phyloP scores from a whole-genome alignment of 345 rosid species.

The Isatis tinctoria region DNA sequence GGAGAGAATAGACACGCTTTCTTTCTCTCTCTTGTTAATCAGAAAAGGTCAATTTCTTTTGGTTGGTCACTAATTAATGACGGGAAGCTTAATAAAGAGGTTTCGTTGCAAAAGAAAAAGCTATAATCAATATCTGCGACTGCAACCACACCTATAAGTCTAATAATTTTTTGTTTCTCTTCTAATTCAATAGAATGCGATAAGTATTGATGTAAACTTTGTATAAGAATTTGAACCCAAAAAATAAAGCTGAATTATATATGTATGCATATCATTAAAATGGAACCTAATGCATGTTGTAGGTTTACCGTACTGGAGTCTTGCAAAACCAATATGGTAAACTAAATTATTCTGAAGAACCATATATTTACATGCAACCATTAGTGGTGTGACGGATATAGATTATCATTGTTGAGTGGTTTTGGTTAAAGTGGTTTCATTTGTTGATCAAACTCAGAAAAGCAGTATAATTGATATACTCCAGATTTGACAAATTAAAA shows the following conservation, averaged over 20 bases:
- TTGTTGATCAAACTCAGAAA: neutral
- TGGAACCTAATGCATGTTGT: neutral
- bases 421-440: constrained; percentile 11
- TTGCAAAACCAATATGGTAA: neutral
- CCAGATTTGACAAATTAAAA: constrained; percentile 8
- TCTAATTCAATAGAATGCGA: neutral
- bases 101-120: constrained; percentile 1
- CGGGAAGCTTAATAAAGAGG: constrained; percentile 8
- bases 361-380: neutral
- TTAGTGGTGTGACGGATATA: neutral
- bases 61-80: constrained; percentile 31
- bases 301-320: neutral
- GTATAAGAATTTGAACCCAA: neutral
- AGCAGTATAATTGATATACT: neutral
- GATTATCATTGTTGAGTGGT: neutral
- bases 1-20: constrained; percentile 18
- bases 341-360: neutral
- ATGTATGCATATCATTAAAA: neutral
- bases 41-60: constrained; percentile 24
- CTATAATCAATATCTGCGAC: constrained; percentile 18
- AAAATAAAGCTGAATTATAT: neutral
- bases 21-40: neutral
- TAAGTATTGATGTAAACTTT: neutral
- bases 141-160: constrained; percentile 16
- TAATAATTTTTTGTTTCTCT: neutral